phyloP scores from a whole-genome alignment of 345 rosid genomes.

The Excoecaria cochinchinensis region DNA sequence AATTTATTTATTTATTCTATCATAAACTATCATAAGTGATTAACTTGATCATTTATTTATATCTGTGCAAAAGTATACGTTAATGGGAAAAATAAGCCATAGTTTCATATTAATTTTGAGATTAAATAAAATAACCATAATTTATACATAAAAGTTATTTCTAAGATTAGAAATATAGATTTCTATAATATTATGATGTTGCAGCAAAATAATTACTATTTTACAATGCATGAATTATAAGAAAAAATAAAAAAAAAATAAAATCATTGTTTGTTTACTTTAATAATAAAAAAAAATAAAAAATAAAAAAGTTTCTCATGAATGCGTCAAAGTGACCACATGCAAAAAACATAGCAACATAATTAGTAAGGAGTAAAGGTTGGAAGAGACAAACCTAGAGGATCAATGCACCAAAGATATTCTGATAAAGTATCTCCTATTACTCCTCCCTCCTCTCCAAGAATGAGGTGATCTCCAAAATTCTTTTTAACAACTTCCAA shows the following conservation, averaged over 20 bases:
- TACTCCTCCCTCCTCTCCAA: constrained; percentile 96
- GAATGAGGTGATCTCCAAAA: constrained; percentile 83
- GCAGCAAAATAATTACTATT: not conserved
- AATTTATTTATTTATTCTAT: too few species aligned
- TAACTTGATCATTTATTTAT: too few species aligned
- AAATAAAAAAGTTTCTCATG: not conserved
- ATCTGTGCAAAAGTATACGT: too few species aligned
- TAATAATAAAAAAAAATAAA: not conserved
- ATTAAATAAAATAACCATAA: too few species aligned
- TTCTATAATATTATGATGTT: not conserved
- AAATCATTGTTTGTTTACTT: not conserved
- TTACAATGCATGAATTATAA: not conserved
- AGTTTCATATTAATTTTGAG: too few species aligned
- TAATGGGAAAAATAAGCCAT: too few species aligned
- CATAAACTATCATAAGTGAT: too few species aligned
- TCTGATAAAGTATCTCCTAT: constrained; percentile 78
- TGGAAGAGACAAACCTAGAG: constrained; percentile 62
- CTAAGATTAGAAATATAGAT: not conserved
- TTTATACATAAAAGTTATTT: too few species aligned
- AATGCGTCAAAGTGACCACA: not conserved
- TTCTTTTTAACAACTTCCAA: constrained; percentile 71
- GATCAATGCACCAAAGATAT: constrained; percentile 98
- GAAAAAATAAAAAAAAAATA: not conserved
- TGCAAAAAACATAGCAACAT: not conserved
- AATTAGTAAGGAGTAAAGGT: not conserved